Percentiles rank a stretch among this genome's conserved stretches.
These are phyloP conservation scores for Eudorina sp. DNA, from an alignment of 139 green algal species.

Conservation along the genomic window DNA sequence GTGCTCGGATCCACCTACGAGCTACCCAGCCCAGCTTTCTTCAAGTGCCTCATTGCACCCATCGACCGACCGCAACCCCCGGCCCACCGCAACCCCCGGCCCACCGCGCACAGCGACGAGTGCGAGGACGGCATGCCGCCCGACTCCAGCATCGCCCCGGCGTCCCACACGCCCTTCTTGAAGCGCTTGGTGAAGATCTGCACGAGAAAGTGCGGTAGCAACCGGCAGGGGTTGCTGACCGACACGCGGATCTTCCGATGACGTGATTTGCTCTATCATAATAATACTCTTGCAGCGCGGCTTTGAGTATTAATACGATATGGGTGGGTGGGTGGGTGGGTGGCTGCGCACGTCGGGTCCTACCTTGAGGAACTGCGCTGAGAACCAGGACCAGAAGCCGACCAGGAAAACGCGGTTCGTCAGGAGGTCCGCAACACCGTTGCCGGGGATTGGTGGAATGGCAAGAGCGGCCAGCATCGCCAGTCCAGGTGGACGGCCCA, in stretches of 20 bases:
- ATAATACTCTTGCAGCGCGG: too few species aligned
- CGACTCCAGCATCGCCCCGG: constrained; percentile 85
- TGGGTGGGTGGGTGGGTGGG: too few species aligned
- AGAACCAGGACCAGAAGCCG: constrained; percentile 93
- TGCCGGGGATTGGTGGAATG: constrained; percentile 55
- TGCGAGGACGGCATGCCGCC: constrained; percentile 99
- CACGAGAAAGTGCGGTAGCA: not conserved
- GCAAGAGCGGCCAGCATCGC: constrained; percentile 3
- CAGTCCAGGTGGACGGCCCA: not conserved
- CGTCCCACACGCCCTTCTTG: constrained; percentile 88
- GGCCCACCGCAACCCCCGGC: too few species aligned
- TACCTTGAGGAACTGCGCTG: constrained; percentile 91
- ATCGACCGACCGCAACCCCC: too few species aligned
- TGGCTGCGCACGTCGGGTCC: too few species aligned
- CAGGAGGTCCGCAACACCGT: constrained; percentile 63
- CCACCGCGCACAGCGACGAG: constrained; percentile 89
- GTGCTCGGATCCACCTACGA: too few species aligned
- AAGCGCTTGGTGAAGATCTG: constrained; percentile 91
- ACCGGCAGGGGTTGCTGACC: not conserved
- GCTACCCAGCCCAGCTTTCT: too few species aligned
- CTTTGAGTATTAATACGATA: too few species aligned
- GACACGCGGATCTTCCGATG: too few species aligned
- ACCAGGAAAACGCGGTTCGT: constrained; percentile 89
- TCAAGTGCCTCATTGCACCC: too few species aligned
- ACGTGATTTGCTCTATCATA: too few species aligned